Evolutionary conservation across 208 protist genomes (phyloP), one percentile per base, ranked within the genome.

Genomic region (Acanthamoeba healyi): DNA sequence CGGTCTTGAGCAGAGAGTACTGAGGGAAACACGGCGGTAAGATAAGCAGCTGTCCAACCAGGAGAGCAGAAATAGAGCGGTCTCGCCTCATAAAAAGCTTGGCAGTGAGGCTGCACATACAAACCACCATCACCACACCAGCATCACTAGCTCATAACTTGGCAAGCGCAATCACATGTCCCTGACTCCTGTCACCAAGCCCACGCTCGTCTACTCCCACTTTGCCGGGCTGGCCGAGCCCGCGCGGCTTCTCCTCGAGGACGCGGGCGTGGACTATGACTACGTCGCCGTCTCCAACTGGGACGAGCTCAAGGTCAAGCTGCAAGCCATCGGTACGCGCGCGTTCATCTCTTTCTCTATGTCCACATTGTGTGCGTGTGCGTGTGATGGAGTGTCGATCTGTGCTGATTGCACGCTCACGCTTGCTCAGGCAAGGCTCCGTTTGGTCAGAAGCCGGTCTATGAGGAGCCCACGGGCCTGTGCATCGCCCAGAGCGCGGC

Each of bases 201-300:
- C 87, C 87, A 92, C 87, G 7, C 58, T 92, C 40, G 79, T 61
- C 12, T 92, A 92, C 87, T 92, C 44, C 86, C 40, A 72, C 34
- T 2, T 70, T 5, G 1, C 34, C 29, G 56, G 36, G n/a, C 34
- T 49, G 4, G 86, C 26, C 19, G 86, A 92, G 29, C 14, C 38
- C 22, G 26, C 87, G 29, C 56, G 87, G 5, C 56, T 92, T 4
- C 9, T 92, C 58, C 63, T 92, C 26, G 87, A 92, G 12, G 61
- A 79, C 19, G 87, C 87, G 14, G 87, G 32, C 22, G 87, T 77
- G 15, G 87, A 92, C 58, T 92, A 92, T 38, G 87, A 92, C 61
- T 92, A n/a, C 34, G 87, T 92, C 17, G 61, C 61, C 32, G 17
- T 92, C 40, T 2, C 86, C 32, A 54, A 70, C 63, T 92, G 87